Evolutionary conservation across 2,329 filamentous ascomycete species (phyloP).

Genomic region (Elsinoe fawcettii): DNA sequence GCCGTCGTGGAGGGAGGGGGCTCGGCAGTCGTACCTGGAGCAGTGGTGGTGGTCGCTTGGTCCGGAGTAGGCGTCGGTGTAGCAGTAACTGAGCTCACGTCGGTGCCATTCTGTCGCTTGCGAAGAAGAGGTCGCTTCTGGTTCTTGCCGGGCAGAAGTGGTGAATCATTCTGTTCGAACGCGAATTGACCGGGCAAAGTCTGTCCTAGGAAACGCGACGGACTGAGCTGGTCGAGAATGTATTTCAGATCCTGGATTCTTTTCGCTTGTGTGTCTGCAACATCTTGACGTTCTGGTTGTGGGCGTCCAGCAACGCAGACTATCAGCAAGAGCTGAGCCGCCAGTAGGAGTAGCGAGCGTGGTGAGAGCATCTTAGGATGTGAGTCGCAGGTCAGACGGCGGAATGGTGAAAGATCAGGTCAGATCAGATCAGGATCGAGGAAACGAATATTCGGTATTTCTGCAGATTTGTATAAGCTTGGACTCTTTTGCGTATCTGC

Average conservation of each 20-base stretch:
- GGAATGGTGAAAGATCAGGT: not conserved
- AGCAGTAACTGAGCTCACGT: conserved; percentile 1
- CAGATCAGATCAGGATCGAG: conserved; percentile 6
- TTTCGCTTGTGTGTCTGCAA: not conserved
- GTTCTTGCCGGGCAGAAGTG: not conserved
- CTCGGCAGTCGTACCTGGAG: conserved; percentile 20
- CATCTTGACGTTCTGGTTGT: conserved; percentile 10
- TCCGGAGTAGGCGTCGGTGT: conserved; percentile 5
- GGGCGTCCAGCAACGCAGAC: not conserved
- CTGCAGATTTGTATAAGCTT: conserved; percentile 4
- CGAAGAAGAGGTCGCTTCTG: conserved; percentile 9
- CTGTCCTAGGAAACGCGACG: not conserved
- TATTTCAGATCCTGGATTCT: conserved; percentile 4
- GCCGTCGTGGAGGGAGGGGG: conserved; percentile 21
- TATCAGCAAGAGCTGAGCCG: conserved; percentile 7
- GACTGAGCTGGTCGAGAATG: conserved; percentile 10
- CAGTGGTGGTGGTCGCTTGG: conserved; percentile 4
- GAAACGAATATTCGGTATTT: not conserved
- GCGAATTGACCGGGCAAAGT: not conserved
- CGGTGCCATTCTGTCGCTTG: conserved; percentile 15
- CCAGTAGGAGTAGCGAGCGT: conserved; percentile 31
- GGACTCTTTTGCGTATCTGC: not conserved
- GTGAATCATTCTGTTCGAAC: conserved; percentile 4
- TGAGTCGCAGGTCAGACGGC: not conserved
- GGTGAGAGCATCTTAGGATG: conserved; percentile 32